Conservation (phyloP, 345 rosid genomes). For the Aethionema arabicum region DNA sequence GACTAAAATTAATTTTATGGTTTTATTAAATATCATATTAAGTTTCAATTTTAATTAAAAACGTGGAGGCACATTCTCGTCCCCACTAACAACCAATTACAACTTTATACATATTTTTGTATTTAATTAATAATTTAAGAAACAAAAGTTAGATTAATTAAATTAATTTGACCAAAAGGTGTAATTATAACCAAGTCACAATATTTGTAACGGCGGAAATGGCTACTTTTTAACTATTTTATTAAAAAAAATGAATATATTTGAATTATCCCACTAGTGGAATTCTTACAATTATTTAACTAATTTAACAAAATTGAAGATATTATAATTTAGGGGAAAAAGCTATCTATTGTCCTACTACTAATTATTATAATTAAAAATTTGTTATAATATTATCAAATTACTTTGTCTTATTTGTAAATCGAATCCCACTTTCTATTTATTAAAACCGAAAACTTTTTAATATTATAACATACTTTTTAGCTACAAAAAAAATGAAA, state of each 20-base stretch:
- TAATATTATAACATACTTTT: background rate
- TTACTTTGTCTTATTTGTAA: slow-evolving; percentile 23
- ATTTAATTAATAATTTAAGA: slow-evolving; percentile 6
- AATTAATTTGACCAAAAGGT: slow-evolving; percentile 45
- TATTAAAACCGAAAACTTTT: background rate
- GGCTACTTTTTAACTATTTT: slow-evolving; percentile 47
- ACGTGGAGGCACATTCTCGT: slow-evolving; percentile 27
- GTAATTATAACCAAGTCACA: slow-evolving; percentile 27
- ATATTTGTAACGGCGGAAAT: slow-evolving; percentile 62
- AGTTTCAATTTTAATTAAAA: slow-evolving; percentile 12
- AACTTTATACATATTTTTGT: slow-evolving; percentile 10
- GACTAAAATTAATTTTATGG: background rate
- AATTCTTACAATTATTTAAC: background rate
- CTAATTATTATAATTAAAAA: slow-evolving; percentile 5
- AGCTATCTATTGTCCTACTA: slow-evolving; percentile 43
- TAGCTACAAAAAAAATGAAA: too few relatives aligned
- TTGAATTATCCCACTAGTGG: slow-evolving; percentile 22
- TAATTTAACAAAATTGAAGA: slow-evolving; percentile 16
- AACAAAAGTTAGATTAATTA: slow-evolving; percentile 12
- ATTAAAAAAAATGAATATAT: too few relatives aligned
- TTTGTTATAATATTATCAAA: slow-evolving; percentile 11
- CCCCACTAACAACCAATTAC: slow-evolving; percentile 44
- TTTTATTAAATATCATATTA: slow-evolving; percentile 6
- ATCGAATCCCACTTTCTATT: slow-evolving; percentile 22
- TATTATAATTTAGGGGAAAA: slow-evolving; percentile 32